Evolutionary conservation across 2,329 filamentous ascomycete genomes (phyloP), one percentile per base, ranked within the genome.

Genomic region (Tolypocladium inflatum): DNA sequence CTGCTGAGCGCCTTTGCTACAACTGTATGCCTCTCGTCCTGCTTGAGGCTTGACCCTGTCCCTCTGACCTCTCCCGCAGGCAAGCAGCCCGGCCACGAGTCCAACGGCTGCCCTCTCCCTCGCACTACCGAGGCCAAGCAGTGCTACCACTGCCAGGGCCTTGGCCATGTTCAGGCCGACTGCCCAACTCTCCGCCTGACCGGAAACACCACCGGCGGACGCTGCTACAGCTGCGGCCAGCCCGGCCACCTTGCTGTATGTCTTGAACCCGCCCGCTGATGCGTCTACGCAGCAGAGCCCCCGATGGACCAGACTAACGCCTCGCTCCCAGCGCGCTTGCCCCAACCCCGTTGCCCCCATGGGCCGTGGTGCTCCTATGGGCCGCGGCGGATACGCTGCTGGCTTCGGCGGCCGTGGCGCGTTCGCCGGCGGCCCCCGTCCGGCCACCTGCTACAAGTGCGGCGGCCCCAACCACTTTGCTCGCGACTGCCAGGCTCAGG

Each of bases 111-210:
- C 83, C 94, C 94, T 68, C 87, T 93, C 71, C 94, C 94, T 70
- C 89, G 94, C 75, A 97, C 93, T 61, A 97, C 94, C 64, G 94
- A 99, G 79, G 91, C 91, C 56, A 99, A 99, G 86, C 94, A 99
- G 82, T 99, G 94, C 85, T 99, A 99, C 76, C 94, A 97, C 80
- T 99, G 94, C 83, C 94, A 97, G 81, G 94, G 94, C 60, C 85
- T 97, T 62, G 94, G 94, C 65, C 94, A 99, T 74, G 94, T 99
- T 69, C 94, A 99, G 81, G 94, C 94, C 66, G 94, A 99, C 76
- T 99, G 94, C 84, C 94, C 94, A 69, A 97, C 94, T 62, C 85
- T 99, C 64, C 91, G 94, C 67, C 77, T 99, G 74, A 96, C 86
- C 75, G 92, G 89, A 65, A 88, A 87, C 67, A 84, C 87, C 63